phyloP scores from a whole-genome alignment of 306 rosid species.

The Cicer yamashitae region DNA sequence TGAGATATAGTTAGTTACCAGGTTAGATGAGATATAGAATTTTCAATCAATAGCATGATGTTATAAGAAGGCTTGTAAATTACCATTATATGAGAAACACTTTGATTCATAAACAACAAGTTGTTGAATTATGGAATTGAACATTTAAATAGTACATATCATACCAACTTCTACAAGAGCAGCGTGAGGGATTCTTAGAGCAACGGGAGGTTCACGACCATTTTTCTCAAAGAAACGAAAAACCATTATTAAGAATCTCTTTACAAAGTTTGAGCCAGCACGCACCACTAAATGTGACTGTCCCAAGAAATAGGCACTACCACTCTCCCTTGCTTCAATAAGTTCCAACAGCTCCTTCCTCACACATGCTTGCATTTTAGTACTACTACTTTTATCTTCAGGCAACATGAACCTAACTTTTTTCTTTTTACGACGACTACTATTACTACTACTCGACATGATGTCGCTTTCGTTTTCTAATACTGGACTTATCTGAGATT shows the following conservation, averaged over 20 bases:
- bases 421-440: conserved; percentile 43
- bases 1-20: no score
- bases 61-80: no score
- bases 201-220: conserved; percentile 68
- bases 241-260: conserved; percentile 64
- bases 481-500: conserved; percentile 51
- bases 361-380: conserved; percentile 59
- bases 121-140: no score
- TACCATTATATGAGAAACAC: no score
- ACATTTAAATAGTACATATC: conserved; percentile 45
- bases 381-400: conserved; percentile 48
- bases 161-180: conserved; percentile 88
- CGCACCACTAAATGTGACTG: conserved; percentile 70
- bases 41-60: no score
- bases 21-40: no score
- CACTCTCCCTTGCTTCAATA: conserved; percentile 82
- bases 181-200: conserved; percentile 80
- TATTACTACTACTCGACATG: not conserved
- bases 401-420: conserved; percentile 80
- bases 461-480: conserved; percentile 11
- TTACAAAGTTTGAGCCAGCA: conserved; percentile 58
- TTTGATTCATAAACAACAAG: no score
- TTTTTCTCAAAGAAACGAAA: conserved; percentile 69
- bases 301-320: conserved; percentile 80
- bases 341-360: conserved; percentile 70